Base-by-base conservation (phyloP, 164 flowering plant species). In the Piper longum region DNA sequence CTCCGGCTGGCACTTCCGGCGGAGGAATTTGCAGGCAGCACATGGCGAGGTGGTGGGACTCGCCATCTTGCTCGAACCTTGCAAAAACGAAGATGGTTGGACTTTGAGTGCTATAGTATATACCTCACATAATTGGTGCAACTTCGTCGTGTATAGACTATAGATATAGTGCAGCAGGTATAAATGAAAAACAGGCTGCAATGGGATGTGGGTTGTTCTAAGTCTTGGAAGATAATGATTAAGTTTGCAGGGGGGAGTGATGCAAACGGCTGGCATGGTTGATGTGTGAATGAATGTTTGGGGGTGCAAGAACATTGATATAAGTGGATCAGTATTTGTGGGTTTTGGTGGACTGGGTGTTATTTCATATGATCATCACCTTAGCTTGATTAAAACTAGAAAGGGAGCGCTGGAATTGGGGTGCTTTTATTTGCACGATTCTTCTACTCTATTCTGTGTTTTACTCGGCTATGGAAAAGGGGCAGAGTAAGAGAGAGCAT, bases 1-100 rank as follows among this genome's bases (percentile, higher is more conserved):
- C 73, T 89, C 93, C n/a, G 89, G 89, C 48, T 78, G 88, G 76
- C 96, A 89, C 54, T 85, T 89, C 2, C 96, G 82, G 41, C 96
- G 77, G 45, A 86, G 85, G 59, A 87, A 89, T 64, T 89, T 89
- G 75, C 96, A 89, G 2, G 93, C 96, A 0, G 96, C 96, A 62
- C 96, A 89, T 2, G 96, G 96, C 0, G 93, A 82, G 61, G 62
- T 85, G 4, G 92, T 76, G 2, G 89, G 80, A 0, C 88, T 78
- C 16, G 60, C 60, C 60, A 57, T 57, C 36, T 57, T 2, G 36
- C 14, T 48, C 52, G 2, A 48, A 48, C 52, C 3, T 2, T 48
- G 52, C 52, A 48, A 14, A 48, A 48, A 48, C 12, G 52, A 14
- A 48, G 52, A 48, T 48, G 52, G 52, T 4, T 48, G 8, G 3